A percentile compares a stretch with the other conserved stretches of the same genome.
Evolutionary conservation across 169 alveolate species (phyloP).

Genomic region (Plasmodium gonderi): DNA sequence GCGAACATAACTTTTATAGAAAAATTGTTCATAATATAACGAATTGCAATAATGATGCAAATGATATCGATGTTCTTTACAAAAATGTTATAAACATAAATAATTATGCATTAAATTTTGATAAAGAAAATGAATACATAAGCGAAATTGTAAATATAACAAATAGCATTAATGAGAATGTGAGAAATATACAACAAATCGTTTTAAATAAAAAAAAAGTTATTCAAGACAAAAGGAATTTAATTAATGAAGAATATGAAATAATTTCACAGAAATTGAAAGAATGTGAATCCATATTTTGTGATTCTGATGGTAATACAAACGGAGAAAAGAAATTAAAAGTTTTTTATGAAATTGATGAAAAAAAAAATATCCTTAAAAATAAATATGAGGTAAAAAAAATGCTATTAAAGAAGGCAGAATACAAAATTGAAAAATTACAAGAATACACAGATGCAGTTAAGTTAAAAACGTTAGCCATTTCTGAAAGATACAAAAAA

Average conservation of each 20-base stretch:
- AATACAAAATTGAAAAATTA: conserved; percentile 47
- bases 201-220: conserved; percentile 38
- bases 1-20: conserved; percentile 13
- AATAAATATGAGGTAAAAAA: conserved; percentile 52
- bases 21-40: conserved; percentile 36
- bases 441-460: conserved; percentile 66
- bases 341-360: conserved; percentile 66
- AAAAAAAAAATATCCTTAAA: conserved; percentile 36
- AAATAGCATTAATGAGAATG: conserved; percentile 28
- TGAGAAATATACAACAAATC: conserved; percentile 19
- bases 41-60: conserved; percentile 28
- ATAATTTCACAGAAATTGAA: conserved; percentile 34
- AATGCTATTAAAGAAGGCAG: conserved; percentile 41
- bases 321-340: conserved; percentile 48
- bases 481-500: conserved; percentile 34
- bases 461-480: conserved; percentile 39
- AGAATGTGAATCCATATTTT: conserved; percentile 64
- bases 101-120: conserved; percentile 8
- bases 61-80: conserved; percentile 18
- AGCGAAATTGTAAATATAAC: conserved; percentile 8
- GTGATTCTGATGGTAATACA: conserved; percentile 45
- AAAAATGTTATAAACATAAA: conserved; percentile 30
- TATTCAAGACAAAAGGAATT: conserved; percentile 45
- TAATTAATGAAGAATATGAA: conserved; percentile 70
- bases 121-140: conserved; percentile 16